These are phyloP conservation scores for Globisporangium irregulare DNA, from an alignment of 352 stramenopile species.

Conservation along the genomic window DNA sequence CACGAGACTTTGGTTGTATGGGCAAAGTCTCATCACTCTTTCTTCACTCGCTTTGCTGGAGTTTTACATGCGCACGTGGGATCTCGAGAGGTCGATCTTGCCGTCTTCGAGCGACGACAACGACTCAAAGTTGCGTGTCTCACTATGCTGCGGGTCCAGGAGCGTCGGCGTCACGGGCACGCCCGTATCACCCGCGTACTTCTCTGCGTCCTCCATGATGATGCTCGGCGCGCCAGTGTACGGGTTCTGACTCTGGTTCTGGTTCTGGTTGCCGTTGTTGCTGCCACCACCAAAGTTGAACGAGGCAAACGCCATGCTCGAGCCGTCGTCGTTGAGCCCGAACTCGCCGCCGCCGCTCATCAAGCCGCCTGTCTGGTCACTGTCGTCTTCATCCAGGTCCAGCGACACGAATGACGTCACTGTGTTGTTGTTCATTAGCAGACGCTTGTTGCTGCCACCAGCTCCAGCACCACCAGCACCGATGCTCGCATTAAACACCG, in stretches of 20 bases:
- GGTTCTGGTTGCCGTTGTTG: background rate
- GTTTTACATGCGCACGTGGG: constrained; percentile 33
- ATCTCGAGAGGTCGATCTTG: constrained; percentile 27
- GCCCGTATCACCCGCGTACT: constrained; percentile 5
- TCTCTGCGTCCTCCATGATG: constrained; percentile 23
- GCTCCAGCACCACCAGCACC: background rate
- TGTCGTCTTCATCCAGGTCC: constrained; percentile 13
- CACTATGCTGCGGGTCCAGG: constrained; percentile 13
- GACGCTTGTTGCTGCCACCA: background rate
- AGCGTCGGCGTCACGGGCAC: constrained; percentile 18
- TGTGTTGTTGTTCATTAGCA: constrained; percentile 16
- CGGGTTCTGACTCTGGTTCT: constrained; percentile 19
- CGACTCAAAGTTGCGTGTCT: constrained; percentile 41
- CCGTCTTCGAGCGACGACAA: constrained; percentile 35
- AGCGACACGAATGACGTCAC: constrained; percentile 24
- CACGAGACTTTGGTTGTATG: background rate
- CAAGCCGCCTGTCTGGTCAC: constrained; percentile 1
- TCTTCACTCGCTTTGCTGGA: background rate
- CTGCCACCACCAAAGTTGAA: constrained; percentile 19
- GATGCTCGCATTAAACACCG: background rate
- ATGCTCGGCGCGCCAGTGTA: constrained; percentile 12
- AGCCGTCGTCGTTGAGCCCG: constrained; percentile 5
- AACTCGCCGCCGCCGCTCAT: background rate
- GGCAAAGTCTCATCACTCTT: background rate
- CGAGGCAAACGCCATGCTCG: constrained; percentile 21